These are phyloP conservation scores for Ophiocordyceps unilateralis DNA, from an alignment of 2,329 filamentous ascomycete genomes.

Conservation along the genomic window DNA sequence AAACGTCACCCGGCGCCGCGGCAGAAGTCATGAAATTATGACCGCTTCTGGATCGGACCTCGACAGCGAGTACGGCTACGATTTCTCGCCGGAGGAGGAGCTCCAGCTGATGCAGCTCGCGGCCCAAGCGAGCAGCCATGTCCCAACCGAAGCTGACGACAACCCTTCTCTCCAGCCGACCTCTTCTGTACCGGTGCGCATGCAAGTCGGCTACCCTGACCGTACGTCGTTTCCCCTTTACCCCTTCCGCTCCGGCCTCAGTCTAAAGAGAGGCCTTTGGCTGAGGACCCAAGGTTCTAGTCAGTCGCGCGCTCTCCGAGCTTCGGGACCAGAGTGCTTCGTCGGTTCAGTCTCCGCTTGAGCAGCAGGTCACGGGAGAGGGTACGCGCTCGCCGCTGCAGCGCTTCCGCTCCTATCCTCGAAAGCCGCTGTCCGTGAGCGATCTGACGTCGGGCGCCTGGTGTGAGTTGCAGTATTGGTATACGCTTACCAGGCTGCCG, in stretches of 20 bases:
- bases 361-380: no score
- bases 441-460: conserved; percentile 80
- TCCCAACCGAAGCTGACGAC: not conserved
- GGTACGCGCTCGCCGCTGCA: conserved; percentile 46
- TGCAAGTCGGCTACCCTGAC: conserved; percentile 29
- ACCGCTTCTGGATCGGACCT: no score
- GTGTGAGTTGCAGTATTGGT: conserved; percentile 93
- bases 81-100: conserved; percentile 29
- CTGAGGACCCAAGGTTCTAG: conserved; percentile 47
- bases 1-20: no score
- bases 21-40: no score
- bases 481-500: conserved; percentile 55
- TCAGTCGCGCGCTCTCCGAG: conserved; percentile 25
- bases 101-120: conserved; percentile 17
- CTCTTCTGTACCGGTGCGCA: no score
- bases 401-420: conserved; percentile 61
- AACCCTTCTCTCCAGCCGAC: no score
- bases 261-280: conserved; percentile 24
- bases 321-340: conserved; percentile 7
- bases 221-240: conserved; percentile 22
- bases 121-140: conserved; percentile 4
- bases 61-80: conserved; percentile 22
- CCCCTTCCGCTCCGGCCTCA: not conserved
- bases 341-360: no score
- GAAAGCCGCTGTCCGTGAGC: conserved; percentile 68